A percentile compares a stretch with the other conserved stretches of the same genome.
Evolutionary conservation across 129 eudicot genomes (phyloP).

Genomic region (Flaveria robusta): DNA sequence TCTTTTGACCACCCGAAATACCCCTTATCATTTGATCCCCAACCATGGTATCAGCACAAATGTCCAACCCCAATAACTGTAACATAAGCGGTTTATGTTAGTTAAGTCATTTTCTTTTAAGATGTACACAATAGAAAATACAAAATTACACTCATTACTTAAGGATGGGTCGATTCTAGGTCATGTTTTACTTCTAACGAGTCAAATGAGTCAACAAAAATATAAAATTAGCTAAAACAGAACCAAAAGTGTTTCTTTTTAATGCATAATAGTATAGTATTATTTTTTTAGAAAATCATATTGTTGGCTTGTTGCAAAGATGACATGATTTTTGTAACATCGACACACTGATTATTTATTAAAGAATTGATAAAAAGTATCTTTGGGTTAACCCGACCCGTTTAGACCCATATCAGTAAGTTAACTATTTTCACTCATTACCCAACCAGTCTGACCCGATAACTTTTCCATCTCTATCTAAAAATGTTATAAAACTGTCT

Average conservation of each 20-base stretch:
- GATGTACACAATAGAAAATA: background rate
- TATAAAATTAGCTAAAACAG: background rate
- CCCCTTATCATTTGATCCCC: slow-evolving; percentile 76
- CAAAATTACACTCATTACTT: background rate
- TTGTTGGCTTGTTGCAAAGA: background rate
- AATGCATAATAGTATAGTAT: background rate
- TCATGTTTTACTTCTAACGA: background rate
- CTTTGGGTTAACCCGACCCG: background rate
- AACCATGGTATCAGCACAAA: slow-evolving; percentile 76
- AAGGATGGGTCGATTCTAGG: background rate
- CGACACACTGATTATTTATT: background rate
- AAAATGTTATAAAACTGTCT: background rate
- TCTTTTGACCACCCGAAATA: slow-evolving; percentile 69
- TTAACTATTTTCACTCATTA: background rate
- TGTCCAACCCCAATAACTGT: slow-evolving; percentile 64
- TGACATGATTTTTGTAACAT: background rate
- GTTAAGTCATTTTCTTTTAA: background rate
- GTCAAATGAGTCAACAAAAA: background rate
- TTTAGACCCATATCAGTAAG: background rate
- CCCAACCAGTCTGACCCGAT: background rate
- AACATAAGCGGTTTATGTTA: background rate
- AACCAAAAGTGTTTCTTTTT: background rate
- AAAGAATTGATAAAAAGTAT: background rate
- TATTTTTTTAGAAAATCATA: background rate
- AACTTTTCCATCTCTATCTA: background rate